Conservation (phyloP, 805 yeast genomes). For the Ogataea trehalophila region DNA sequence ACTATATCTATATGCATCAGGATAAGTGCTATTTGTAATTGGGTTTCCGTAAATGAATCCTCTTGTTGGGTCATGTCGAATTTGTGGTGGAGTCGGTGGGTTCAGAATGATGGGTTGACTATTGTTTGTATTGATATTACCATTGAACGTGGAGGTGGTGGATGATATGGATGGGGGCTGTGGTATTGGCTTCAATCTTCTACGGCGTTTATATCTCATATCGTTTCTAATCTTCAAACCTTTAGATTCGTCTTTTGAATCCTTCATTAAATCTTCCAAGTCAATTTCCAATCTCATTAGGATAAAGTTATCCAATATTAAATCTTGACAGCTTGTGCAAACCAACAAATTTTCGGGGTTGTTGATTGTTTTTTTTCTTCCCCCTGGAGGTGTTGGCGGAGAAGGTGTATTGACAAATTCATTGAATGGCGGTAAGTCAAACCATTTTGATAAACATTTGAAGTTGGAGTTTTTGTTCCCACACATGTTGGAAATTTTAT, state of each 20-base stretch:
- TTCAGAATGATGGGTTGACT: background rate
- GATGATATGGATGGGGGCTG: background rate
- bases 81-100: conserved; percentile 7
- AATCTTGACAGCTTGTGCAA: conserved; percentile 27
- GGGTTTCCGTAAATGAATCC: conserved; percentile 13
- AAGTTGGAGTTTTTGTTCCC: conserved; percentile 23
- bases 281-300: conserved; percentile 28
- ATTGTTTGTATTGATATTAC: background rate
- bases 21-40: conserved; percentile 12
- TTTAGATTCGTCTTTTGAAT: conserved; percentile 7
- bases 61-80: conserved; percentile 13
- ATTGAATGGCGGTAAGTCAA: conserved; percentile 33
- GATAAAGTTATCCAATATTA: conserved; percentile 25
- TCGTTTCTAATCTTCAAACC: conserved; percentile 23
- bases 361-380: conserved; percentile 18
- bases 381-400: conserved; percentile 32
- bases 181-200: conserved; percentile 20
- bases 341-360: conserved; percentile 31
- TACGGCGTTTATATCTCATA: conserved; percentile 27
- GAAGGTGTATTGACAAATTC: conserved; percentile 29
- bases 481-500: conserved; percentile 21
- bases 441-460: conserved; percentile 31
- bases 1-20: conserved; percentile 11
- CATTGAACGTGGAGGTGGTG: background rate
- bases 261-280: conserved; percentile 24